These are phyloP conservation scores for Monilinia aucupariae DNA, from an alignment of 2,329 filamentous ascomycete genomes.

Conservation along the genomic window DNA sequence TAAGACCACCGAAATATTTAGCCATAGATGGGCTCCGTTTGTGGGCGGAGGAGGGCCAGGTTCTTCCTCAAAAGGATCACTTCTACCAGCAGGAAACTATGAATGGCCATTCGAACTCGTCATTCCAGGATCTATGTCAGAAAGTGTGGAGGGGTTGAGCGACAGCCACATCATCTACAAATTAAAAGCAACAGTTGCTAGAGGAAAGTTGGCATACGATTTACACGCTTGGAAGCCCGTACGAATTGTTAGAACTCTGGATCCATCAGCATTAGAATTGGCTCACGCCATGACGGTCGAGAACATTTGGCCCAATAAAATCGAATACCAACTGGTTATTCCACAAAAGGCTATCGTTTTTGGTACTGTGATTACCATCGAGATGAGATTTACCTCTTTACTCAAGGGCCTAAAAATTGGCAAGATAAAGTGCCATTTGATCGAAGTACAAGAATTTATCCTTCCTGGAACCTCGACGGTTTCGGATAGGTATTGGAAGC, in stretches of 20 bases:
- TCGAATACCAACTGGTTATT: constrained; percentile 90
- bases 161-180: constrained; percentile 87
- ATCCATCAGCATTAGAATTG: constrained; percentile 69
- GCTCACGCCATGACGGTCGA: constrained; percentile 91
- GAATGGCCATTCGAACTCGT: constrained; percentile 75
- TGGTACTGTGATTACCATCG: constrained; percentile 75
- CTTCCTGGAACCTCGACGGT: constrained; percentile 43
- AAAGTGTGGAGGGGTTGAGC: constrained; percentile 84
- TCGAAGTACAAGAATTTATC: constrained; percentile 70
- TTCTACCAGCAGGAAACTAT: constrained; percentile 69
- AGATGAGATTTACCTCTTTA: constrained; percentile 82
- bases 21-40: constrained; percentile 65
- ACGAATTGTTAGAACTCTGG: constrained; percentile 71
- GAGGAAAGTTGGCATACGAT: constrained; percentile 85
- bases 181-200: constrained; percentile 80
- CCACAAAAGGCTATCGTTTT: constrained; percentile 94
- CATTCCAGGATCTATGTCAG: constrained; percentile 66
- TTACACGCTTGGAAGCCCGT: constrained; percentile 73
- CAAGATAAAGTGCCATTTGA: constrained; percentile 72
- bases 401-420: constrained; percentile 84
- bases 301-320: constrained; percentile 96
- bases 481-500: constrained; percentile 53
- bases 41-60: constrained; percentile 46
- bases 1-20: constrained; percentile 55
- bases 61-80: constrained; percentile 46